Base-by-base conservation (phyloP, 768 basidiomycete genomes). In the Tylopilus rubrobrunneus region DNA sequence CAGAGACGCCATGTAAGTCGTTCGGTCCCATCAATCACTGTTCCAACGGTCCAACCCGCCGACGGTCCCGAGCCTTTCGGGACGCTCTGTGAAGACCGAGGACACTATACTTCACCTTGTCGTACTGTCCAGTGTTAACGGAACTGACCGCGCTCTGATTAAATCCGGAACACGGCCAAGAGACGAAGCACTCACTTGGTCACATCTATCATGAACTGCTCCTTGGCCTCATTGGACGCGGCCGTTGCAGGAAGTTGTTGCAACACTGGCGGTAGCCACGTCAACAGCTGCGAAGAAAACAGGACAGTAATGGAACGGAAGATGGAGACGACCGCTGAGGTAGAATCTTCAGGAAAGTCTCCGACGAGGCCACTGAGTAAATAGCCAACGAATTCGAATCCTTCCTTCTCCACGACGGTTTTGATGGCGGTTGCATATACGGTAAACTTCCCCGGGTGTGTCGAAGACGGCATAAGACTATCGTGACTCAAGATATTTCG, bases 341-440 rank as follows among this genome's bases (percentile, higher is more conserved):
- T 76, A 4, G 85, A 80, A 54, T 98, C 96, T 65, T 92, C 92
- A 4, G 92, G 91, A 67, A 95, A 98, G 56, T 89, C 86, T 21
- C 87, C 85, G 5, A 91, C 84, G 27, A 98, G 75, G 4, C 97
- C 96, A 19, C 78, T 72, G 49, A 98, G 74, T 28, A 93, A 68
- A 57, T 82, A 82, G 14, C 79, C 78, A 15, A 90, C 67, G 15
- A 98, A 76, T 61, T 82, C 80, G 50, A 80, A 79, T 4, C 93
- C 92, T 67, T 90, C 84, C 57, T 84, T 83, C 50, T 82, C 77
- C 44, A 94, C 69, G 34, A 82, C 79, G 4, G 69, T 70, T 28
- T 76, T 77, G 60, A 93, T 89, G 40, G 83, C 74, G 9, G 77
- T 65, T 1, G 85, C 82, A 65, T 86, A 92, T 14, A 78, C 59